Base-by-base conservation (phyloP, 345 rosid species). In the Acer saccharum region DNA sequence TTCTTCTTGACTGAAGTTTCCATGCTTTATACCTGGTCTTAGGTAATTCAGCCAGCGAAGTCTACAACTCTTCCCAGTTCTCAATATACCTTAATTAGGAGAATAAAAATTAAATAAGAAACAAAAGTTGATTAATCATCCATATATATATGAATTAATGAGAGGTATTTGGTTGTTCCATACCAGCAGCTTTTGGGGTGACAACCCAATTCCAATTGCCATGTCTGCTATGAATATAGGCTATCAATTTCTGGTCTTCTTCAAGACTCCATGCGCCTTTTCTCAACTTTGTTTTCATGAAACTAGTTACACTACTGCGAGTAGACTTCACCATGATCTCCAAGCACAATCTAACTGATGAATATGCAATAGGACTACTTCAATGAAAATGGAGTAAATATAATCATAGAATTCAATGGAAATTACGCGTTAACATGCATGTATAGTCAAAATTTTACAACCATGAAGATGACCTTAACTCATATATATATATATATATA, bases 21-120 rank as follows among this genome's bases (percentile, higher is more conserved):
- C 94, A 70, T 76, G 90, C 73, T 84, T 90, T 46, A 90, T 61
- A 39, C 80, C 81, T 17, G 92, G 94, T 65, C 70, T 84, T 55
- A 90, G 78, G 74, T 90, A 89, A 71, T 90, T 90, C 75, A 87
- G 61, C 94, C 92, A 90, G 52, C 92, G 83, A 65, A 90, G 90
- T 72, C 92, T 87, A 81, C 92, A 90, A 81, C 94, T 90, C 81
- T 90, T 90, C 41, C 92, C 91, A 17, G 84, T 79, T 74, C 94
- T 78, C 63, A 58, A 20, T 17, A 58, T 7, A 17, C 12, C 12
- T 29, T 9, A 44, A 44, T 41, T 8, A 41, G 10, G 9, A 41
- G 9, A 41, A 41, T 1, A 41, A 41, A 41, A 29, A 29, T 1
- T 29, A 29, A 29, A 32, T 32, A 32, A 3, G 35, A 4, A 32